Evolutionary conservation across 768 basidiomycete genomes (phyloP), one percentile per base, ranked within the genome.

Genomic region (Trametes sanguinea): DNA sequence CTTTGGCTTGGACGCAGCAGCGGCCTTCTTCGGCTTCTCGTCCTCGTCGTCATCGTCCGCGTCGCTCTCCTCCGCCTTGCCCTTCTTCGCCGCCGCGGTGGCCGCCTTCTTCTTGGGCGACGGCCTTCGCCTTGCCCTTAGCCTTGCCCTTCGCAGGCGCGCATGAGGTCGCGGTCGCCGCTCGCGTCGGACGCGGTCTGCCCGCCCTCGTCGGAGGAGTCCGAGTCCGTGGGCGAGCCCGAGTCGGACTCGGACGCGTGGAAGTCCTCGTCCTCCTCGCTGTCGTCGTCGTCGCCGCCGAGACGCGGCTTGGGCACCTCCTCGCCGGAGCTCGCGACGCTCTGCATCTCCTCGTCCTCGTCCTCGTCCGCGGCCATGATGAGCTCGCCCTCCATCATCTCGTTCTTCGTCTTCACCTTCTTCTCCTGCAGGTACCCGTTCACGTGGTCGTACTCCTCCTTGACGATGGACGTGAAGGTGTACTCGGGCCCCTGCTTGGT

Each of bases 381-480:
- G 63, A 92, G 77, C 70, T 94, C 88, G 17, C 87, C 88, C 69
- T 97, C 95, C 54, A 90, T 85, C 85, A 95, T 94, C 83, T 96
- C 94, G 74, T 94, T 96, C 85, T 97, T 97, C 65, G 96, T 84
- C 68, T 87, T 85, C 66, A 98, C 85, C 75, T 95, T 95, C 81
- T 97, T 96, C 32, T 90, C 87, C 68, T 87, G 86, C 67, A 99
- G 76, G 74, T 92, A 98, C 22, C 84, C 80, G 69, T 94, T 92
- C 35, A 92, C 90, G 13, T 85, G 81, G 61, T 91, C 90, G 66
- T 94, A 89, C 71, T 99, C 97, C 72, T 98, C 96, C 76, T 96
- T 98, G 76, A 92, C 92, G 75, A 99, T 89, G 2, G 93, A 91
- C 1, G 91, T 91, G 76, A 99, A 99, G 17, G 85, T 89, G 73